Base-by-base conservation (phyloP, 2,329 filamentous ascomycete genomes). In the Aspergillus caelatus region DNA sequence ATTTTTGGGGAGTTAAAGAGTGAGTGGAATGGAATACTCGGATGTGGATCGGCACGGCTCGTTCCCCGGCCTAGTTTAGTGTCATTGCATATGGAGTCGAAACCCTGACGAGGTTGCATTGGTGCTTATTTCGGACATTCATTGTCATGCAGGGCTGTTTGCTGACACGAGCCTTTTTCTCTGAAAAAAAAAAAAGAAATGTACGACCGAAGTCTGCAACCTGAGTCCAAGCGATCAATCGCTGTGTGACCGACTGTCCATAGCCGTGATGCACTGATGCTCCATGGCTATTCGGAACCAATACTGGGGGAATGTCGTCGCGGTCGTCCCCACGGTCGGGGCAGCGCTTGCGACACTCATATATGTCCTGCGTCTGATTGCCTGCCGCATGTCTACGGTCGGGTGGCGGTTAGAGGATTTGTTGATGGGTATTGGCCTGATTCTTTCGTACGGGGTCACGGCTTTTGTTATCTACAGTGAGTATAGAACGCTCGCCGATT, bases 251-350 rank as follows among this genome's bases (percentile, higher is more conserved):
- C 39, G 39, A 41, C 21, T 9, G 19, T 23, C 46, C n/a, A 32
- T 8, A 23, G 59, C 52, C 19, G 53, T 56, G 58, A 46, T 46
- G 46, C 46, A 10, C 23, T 56, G 58, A 46, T 46, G 46, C 46
- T 19, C 23, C 23, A 62, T 58, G 53, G 48, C 45, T 28, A 34
- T 59, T 23, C 39, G 62, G 32, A 63, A 65, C 32, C 41, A 23
- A 23, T 65, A 65, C 56, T 65, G 63, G 60, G 62, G 62, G 9
- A 58, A 65, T 56, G 61, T 61, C 4, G 39, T 66, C 50, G 64
- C 56, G 2, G 46, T 63, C n/a, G 56, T 64, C 14, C 58, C 64
- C 30, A 61, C 61, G 32, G 26, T 61, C 11, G 55, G 61, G 8
- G 59, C 62, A 26, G 39, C 41, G 16, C 3, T 59, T 36, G 64